These are phyloP conservation scores for Lentinula sp. DNA, from an alignment of 768 basidiomycete species.

Conservation along the genomic window DNA sequence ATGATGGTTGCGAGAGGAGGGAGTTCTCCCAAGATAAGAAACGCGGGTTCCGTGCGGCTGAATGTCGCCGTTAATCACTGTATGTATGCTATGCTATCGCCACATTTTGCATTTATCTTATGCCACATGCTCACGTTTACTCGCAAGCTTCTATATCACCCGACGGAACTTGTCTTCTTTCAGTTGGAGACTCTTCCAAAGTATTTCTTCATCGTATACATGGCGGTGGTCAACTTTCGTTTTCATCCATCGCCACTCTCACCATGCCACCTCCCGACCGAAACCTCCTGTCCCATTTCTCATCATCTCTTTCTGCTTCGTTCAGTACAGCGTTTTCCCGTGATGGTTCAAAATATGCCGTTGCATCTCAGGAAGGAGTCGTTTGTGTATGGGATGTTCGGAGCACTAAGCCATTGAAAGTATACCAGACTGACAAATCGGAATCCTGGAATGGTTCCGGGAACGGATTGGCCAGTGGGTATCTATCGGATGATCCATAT, in stretches of 20 bases:
- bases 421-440: conserved; percentile 53
- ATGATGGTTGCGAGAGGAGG: conserved; percentile 42
- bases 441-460: background rate
- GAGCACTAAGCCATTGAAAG: conserved; percentile 62
- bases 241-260: conserved; percentile 64
- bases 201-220: conserved; percentile 77
- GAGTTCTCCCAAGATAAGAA: conserved; percentile 33
- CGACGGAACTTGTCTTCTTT: conserved; percentile 79
- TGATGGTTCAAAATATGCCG: conserved; percentile 74
- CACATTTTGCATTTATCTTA: conserved; percentile 1
- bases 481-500: conserved; percentile 59
- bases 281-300: conserved; percentile 26
- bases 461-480: conserved; percentile 11
- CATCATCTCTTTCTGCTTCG: conserved; percentile 54
- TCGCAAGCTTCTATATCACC: conserved; percentile 79
- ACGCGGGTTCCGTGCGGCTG: conserved; percentile 49
- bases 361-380: conserved; percentile 76
- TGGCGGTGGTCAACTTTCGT: conserved; percentile 54
- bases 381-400: conserved; percentile 83
- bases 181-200: conserved; percentile 86
- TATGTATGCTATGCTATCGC: conserved; percentile 28
- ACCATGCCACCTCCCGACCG: conserved; percentile 52
- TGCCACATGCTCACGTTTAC: conserved; percentile 8
- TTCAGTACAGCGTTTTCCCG: conserved; percentile 78
- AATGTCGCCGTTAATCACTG: conserved; percentile 80